These are phyloP conservation scores for Penicillium sp. DNA, from an alignment of 2,329 filamentous ascomycete species.

Conservation along the genomic window DNA sequence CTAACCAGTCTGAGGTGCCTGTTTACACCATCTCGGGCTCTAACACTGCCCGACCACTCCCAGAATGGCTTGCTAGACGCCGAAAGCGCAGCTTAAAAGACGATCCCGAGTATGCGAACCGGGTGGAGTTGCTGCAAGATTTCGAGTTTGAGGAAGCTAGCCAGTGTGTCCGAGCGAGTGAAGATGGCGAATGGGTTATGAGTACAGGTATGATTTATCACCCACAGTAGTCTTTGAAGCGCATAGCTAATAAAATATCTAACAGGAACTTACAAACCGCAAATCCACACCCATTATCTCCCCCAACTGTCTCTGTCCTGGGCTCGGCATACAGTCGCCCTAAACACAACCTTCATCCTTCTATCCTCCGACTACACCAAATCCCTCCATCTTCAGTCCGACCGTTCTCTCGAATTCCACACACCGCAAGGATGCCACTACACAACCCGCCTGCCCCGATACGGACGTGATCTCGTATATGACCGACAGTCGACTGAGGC, in stretches of 20 bases:
- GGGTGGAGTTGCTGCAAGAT: conserved; percentile 92
- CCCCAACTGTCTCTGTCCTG: conserved; percentile 93
- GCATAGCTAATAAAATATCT: not conserved
- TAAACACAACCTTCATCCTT: conserved; percentile 89
- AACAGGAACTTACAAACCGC: conserved; percentile 67
- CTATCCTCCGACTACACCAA: conserved; percentile 92
- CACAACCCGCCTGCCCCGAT: conserved; percentile 83
- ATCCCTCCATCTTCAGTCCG: conserved; percentile 87
- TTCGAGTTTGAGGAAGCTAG: conserved; percentile 98
- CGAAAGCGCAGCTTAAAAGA: conserved; percentile 90
- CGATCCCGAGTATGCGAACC: conserved; percentile 87
- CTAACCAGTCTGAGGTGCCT: conserved; percentile 73
- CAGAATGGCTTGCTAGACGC: conserved; percentile 90
- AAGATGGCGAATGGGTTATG: conserved; percentile 97
- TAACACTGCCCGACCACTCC: conserved; percentile 80
- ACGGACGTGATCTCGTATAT: conserved; percentile 86
- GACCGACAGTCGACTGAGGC: conserved; percentile 80
- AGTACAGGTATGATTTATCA: conserved; percentile 66
- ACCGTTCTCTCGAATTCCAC: conserved; percentile 90
- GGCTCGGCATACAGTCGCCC: conserved; percentile 82
- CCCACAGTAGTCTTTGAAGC: not conserved
- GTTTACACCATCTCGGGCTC: conserved; percentile 96
- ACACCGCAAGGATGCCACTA: conserved; percentile 87
- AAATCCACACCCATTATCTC: conserved; percentile 94
- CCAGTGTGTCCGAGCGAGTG: conserved; percentile 82